Conservation (phyloP, 257 asterid genomes). For the Plantago elongata region DNA sequence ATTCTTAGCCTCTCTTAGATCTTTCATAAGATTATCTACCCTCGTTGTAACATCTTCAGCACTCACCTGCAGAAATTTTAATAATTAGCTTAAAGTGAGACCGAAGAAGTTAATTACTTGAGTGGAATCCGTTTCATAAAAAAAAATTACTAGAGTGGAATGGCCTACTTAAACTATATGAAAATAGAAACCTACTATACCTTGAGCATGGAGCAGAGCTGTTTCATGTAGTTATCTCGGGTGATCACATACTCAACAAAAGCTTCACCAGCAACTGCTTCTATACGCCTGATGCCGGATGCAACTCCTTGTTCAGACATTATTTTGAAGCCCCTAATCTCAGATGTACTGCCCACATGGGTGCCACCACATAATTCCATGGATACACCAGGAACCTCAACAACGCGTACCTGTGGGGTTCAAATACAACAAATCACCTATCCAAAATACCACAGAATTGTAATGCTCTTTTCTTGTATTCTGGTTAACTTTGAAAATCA, state of each 20-base stretch:
- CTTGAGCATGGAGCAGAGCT: slow-evolving; percentile 86
- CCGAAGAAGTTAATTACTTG: no score
- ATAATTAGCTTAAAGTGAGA: no score
- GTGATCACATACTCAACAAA: slow-evolving; percentile 75
- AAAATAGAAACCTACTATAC: slow-evolving; percentile 33
- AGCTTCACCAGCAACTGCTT: slow-evolving; percentile 95
- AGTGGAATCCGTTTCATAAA: no score
- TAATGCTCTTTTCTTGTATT: background rate
- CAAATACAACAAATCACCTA: background rate
- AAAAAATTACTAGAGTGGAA: background rate
- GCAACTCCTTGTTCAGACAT: slow-evolving; percentile 88
- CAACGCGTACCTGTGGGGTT: slow-evolving; percentile 74
- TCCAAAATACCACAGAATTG: background rate
- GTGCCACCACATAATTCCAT: slow-evolving; percentile 98
- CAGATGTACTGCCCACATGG: slow-evolving; percentile 70
- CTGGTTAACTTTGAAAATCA: background rate
- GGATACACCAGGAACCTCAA: slow-evolving; percentile 93
- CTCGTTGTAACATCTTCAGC: slow-evolving; percentile 77
- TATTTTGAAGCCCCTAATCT: slow-evolving; percentile 83
- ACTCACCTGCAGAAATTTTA: slow-evolving; percentile 48
- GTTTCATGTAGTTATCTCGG: slow-evolving; percentile 88
- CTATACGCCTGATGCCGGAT: slow-evolving; percentile 85
- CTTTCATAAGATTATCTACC: slow-evolving; percentile 75
- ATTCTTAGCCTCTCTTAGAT: slow-evolving; percentile 58
- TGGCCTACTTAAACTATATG: background rate